Base-by-base conservation (phyloP, 768 basidiomycete species). In the Sistotremastrum suecicum region DNA sequence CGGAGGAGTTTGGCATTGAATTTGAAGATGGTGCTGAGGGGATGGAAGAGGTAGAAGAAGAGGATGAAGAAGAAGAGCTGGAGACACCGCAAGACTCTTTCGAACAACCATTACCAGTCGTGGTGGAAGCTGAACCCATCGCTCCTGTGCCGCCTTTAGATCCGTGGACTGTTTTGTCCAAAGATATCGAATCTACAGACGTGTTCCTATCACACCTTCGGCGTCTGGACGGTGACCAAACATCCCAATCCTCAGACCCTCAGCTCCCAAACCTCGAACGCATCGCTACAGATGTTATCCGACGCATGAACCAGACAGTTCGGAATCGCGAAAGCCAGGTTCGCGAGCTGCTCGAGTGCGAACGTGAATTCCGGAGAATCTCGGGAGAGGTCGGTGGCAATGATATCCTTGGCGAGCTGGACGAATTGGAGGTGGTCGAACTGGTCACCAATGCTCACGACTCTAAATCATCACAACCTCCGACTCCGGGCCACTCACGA, bases 1-100 rank as follows among this genome's bases (percentile, higher is more conserved):
- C 83, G 8, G 87, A 89, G 62, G 88, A 90, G 60, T 85, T 90
- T 51, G 87, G 87, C 7, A 80, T 90, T 50, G 87, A 89, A 56
- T 88, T 83, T 52, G 53, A 54, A 30, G 84, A 87, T 58, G 85
- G 83, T 39, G 83, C 82, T 31, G 83, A 87, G 62, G 83, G 82
- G 36, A 83, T 82, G 46, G 86, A 83, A 56, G 75, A 74, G 47
- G 59, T 57, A 5, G 43, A 58, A 52, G 40, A 32, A 4, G 40
- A 9, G 9, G 42, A 34, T 6, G 42, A 7, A 43, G 67, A 69
- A 7, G 67, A 68, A 44, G 69, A 73, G 49, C 50, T 72, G 43
- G 54, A 38, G 52, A 54, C 37, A 49, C 52, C 43, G 42, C 60
- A 60, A 43, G 54, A 58, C 36, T 54, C 64, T 47, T 54, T 65